Percentiles rank a stretch among this genome's conserved stretches.
phyloP scores from a whole-genome alignment of 192 early-diverging fungal species.

The Linnemannia zychae region DNA sequence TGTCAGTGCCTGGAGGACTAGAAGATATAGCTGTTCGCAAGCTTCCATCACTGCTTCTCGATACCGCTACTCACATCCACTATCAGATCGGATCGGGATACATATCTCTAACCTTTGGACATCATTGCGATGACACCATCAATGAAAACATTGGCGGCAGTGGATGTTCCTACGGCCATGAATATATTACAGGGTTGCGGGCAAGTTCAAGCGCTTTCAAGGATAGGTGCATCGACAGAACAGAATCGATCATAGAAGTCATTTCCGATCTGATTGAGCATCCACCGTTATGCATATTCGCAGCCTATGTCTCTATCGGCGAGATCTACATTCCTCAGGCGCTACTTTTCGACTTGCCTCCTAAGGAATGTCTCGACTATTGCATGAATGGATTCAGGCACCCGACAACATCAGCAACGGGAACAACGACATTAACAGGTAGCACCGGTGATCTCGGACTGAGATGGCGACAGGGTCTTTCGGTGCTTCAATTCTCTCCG shows the following conservation, averaged over 20 bases:
- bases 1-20: constrained; percentile 41
- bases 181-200: not conserved
- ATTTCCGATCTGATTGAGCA: constrained; percentile 24
- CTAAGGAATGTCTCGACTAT: not conserved
- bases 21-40: constrained; percentile 33
- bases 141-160: not conserved
- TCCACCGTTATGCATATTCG: constrained; percentile 43
- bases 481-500: constrained; percentile 17
- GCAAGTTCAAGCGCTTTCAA: not conserved
- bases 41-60: constrained; percentile 10
- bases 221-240: not conserved
- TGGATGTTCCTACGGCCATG: not conserved
- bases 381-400: not conserved
- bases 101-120: not conserved
- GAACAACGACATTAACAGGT: not conserved
- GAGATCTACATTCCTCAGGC: constrained; percentile 16
- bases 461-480: constrained; percentile 23
- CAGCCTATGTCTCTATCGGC: constrained; percentile 31
- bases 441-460: not conserved
- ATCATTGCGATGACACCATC: not conserved
- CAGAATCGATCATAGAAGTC: not conserved
- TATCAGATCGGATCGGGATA: constrained; percentile 38
- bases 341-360: not conserved
- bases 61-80: constrained; percentile 20
- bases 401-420: not conserved